These are phyloP conservation scores for Neocatenulostroma microsporum DNA, from an alignment of 2,329 filamentous ascomycete species.

Conservation along the genomic window DNA sequence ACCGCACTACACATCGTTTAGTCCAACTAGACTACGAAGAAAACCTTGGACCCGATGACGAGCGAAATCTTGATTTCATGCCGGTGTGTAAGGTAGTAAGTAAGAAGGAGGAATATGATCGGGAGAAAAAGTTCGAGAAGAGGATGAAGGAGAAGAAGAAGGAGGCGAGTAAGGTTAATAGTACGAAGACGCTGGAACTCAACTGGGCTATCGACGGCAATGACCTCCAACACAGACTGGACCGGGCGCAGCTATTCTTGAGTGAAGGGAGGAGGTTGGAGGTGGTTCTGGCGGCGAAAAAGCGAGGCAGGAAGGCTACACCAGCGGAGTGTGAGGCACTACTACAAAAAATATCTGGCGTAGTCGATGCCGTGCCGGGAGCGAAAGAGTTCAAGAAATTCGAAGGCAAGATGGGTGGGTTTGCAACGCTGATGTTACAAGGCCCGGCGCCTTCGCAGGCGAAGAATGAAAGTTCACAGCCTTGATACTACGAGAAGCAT, in stretches of 20 bases:
- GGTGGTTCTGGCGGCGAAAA: constrained; percentile 61
- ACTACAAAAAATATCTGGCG: constrained; percentile 44
- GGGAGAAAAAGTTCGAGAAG: constrained; percentile 36
- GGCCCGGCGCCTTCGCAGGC: constrained; percentile 27
- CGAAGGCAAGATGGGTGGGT: constrained; percentile 40
- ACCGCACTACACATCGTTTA: constrained; percentile 44
- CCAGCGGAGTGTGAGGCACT: constrained; percentile 54
- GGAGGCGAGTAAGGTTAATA: constrained; percentile 37
- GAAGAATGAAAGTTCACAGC: too few relatives aligned
- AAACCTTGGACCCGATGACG: constrained; percentile 11
- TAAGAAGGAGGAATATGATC: constrained; percentile 45
- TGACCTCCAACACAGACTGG: constrained; percentile 66
- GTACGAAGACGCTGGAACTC: constrained; percentile 71
- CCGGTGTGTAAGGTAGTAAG: constrained; percentile 66
- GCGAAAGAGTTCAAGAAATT: constrained; percentile 41
- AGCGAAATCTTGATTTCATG: constrained; percentile 33
- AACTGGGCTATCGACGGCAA: constrained; percentile 77
- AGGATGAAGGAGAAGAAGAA: constrained; percentile 39
- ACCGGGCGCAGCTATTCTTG: constrained; percentile 61
- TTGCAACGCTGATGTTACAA: constrained; percentile 41
- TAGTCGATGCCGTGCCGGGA: constrained; percentile 36
- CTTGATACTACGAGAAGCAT: too few relatives aligned
- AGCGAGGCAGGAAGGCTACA: constrained; percentile 52
- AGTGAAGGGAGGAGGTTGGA: constrained; percentile 68
- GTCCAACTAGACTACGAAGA: constrained; percentile 44